A percentile compares a stretch with the other conserved stretches of the same genome.
phyloP scores from a whole-genome alignment of 352 stramenopile genomes.

The Globisporangium echinulatum region DNA sequence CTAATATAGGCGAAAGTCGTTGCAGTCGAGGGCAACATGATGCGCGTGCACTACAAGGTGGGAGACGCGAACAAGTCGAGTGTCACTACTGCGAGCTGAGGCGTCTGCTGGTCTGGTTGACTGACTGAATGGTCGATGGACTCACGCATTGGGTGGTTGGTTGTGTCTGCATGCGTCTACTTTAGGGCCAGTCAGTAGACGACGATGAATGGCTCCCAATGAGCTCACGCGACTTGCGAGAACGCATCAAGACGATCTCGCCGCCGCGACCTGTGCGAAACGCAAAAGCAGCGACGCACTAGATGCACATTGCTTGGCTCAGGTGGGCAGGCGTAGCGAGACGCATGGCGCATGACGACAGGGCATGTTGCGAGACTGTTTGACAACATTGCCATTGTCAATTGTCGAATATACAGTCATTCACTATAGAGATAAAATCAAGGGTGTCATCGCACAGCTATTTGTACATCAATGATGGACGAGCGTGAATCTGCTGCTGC shows the following conservation, averaged over 20 bases:
- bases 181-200: constrained; percentile 48
- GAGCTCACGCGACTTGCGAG: constrained; percentile 35
- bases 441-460: neutral
- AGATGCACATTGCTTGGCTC: neutral
- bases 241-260: constrained; percentile 35
- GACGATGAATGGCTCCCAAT: constrained; percentile 69
- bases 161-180: neutral
- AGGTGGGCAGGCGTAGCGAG: too few relatives aligned
- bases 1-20: constrained; percentile 43
- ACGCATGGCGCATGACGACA: too few relatives aligned
- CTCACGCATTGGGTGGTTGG: too few relatives aligned
- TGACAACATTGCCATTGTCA: too few relatives aligned
- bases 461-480: too few relatives aligned
- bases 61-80: neutral
- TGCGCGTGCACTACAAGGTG: constrained; percentile 80
- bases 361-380: too few relatives aligned
- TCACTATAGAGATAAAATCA: neutral
- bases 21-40: constrained; percentile 64
- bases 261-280: constrained; percentile 14
- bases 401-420: too few relatives aligned
- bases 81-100: neutral
- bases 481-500: too few relatives aligned
- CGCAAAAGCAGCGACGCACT: constrained; percentile 10
- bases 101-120: neutral
- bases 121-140: neutral